Base-by-base conservation (phyloP, 1,139 yeast genomes). In the Lodderomyces metapsilosis region DNA sequence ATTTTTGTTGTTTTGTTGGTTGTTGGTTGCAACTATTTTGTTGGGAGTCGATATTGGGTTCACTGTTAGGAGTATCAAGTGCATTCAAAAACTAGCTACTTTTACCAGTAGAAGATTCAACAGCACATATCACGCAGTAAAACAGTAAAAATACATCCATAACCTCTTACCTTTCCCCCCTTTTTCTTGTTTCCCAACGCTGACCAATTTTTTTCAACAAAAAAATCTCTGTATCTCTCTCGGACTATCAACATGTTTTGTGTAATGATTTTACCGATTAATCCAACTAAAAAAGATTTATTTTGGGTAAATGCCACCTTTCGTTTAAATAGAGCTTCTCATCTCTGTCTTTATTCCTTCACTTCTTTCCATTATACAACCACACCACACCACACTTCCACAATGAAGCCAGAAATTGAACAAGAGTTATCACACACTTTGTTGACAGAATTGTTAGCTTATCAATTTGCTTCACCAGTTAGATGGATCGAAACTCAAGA, bases 401-500 rank as follows among this genome's bases (percentile, higher is more conserved):
- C 39, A 32, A 92, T 92, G 98, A 88, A 88, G 69, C 96, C 98
- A 52, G 98, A 92, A 77, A 84, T 89, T 52, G 95, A 92, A 76
- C 98, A 92, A 74, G 98, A 92, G 66, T 80, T 92, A 55, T 95
- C 98, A 52, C 98, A 92, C 65, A 84, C 89, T 50, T 78, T 92
- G 54, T 78, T 92, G 64, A 89, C 97, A 20, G 98, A 92, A 78
- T 81, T 92, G 57, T 78, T 92, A 70, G 98, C 98, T 39, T 92
- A 91, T 71, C 99, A 92, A 69, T 92, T 92, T 62, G 98, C 99
- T 37, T 91, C 98, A 49, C 98, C 99, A 38, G 99, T 92, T 52
- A 84, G 98, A 78, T 92, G 99, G 98, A 94, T 92, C 65, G 98
- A 92, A 67, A 92, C 98, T 48, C 98, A 92, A 70, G 98, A 92